A percentile compares a stretch with the other conserved stretches of the same genome.
These are phyloP conservation scores for Arctium minus DNA, from an alignment of 129 eudicot genomes.

Conservation along the genomic window DNA sequence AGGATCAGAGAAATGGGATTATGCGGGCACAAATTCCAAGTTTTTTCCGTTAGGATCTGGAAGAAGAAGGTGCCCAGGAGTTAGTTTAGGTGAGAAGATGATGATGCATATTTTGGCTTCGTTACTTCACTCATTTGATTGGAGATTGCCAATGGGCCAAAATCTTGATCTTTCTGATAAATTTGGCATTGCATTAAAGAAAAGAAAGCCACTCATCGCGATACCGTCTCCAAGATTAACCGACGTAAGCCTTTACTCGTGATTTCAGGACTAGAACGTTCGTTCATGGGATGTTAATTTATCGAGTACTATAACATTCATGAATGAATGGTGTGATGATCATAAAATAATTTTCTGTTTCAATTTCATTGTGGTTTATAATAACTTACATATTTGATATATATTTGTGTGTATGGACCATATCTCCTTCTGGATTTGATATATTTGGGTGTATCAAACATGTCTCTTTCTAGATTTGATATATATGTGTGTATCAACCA, in stretches of 20 bases:
- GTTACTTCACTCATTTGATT: slow-evolving; percentile 35
- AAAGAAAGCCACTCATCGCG: slow-evolving; percentile 29
- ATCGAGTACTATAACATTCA: neutral
- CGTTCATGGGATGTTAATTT: neutral
- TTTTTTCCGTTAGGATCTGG: slow-evolving; percentile 12
- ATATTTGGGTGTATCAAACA: too few species aligned
- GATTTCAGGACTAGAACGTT: neutral
- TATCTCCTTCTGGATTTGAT: too few species aligned
- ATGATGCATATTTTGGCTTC: slow-evolving; percentile 16
- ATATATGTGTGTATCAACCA: too few species aligned
- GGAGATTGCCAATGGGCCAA: slow-evolving; percentile 25
- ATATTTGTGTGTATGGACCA: too few species aligned
- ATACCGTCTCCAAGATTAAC: slow-evolving; percentile 20
- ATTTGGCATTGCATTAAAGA: slow-evolving; percentile 38
- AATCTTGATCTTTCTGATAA: slow-evolving; percentile 19
- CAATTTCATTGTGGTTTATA: too few species aligned
- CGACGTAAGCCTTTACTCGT: neutral
- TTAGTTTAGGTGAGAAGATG: slow-evolving; percentile 18
- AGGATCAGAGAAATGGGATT: slow-evolving; percentile 16
- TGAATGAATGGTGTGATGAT: neutral
- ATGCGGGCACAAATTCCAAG: slow-evolving; percentile 8
- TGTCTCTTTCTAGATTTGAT: too few species aligned
- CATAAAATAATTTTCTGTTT: neutral
- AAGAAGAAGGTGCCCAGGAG: slow-evolving; percentile 14
- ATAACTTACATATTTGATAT: too few species aligned